A percentile compares a stretch with the other conserved stretches of the same genome.
Conservation (phyloP, 345 rosid genomes). For the Ailanthus altissimus region DNA sequence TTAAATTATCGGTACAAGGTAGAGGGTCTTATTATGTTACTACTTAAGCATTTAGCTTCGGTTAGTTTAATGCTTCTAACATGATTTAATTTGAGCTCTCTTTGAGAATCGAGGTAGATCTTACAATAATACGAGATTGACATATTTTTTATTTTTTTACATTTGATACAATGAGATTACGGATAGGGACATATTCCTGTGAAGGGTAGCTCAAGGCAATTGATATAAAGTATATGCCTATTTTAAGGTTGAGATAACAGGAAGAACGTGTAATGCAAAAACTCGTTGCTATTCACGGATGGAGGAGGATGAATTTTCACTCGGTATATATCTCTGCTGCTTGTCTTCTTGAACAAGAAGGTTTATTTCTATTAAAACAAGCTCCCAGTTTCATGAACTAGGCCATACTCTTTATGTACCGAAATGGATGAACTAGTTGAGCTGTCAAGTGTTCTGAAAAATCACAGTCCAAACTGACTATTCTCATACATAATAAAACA, state of each 20-base stretch:
- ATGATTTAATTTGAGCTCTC: too few relatives aligned
- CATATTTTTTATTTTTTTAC: too few relatives aligned
- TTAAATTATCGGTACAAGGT: too few relatives aligned
- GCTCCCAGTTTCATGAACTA: neutral
- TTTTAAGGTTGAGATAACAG: neutral
- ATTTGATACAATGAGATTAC: too few relatives aligned
- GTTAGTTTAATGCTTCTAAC: too few relatives aligned
- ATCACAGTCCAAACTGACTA: neutral
- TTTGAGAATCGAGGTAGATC: too few relatives aligned
- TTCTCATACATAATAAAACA: neutral
- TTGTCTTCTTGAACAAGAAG: neutral
- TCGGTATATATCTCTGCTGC: neutral
- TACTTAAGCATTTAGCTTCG: too few relatives aligned
- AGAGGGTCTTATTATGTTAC: too few relatives aligned
- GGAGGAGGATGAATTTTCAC: neutral
- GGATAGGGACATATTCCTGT: too few relatives aligned
- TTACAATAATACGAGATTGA: too few relatives aligned
- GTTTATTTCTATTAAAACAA: neutral
- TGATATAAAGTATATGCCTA: neutral
- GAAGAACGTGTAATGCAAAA: neutral
- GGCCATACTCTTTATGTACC: neutral
- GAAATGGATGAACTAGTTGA: neutral
- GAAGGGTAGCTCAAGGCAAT: neutral
- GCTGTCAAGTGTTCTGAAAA: neutral
- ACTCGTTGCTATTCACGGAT: neutral